Conservation (phyloP, 129 eudicot genomes). For the Helianthus annuus region DNA sequence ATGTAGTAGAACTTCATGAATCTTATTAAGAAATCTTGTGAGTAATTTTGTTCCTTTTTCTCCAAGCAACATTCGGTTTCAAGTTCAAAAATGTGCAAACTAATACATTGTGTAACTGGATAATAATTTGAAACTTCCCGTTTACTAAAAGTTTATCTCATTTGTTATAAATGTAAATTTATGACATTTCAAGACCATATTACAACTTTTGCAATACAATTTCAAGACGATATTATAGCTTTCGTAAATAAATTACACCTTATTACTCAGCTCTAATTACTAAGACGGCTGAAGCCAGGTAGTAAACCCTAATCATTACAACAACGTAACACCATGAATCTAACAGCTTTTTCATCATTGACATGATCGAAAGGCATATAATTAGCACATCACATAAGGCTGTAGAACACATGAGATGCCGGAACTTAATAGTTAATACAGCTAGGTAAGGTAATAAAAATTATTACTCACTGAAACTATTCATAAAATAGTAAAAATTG, state of each 20-base stretch:
- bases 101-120: background rate
- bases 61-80: background rate
- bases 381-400: background rate
- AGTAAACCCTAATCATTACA: background rate
- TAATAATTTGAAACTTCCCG: background rate
- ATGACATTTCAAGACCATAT: constrained; percentile 1
- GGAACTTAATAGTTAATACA: background rate
- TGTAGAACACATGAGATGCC: background rate
- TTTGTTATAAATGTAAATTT: background rate
- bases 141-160: constrained; percentile 1
- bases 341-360: constrained; percentile 6
- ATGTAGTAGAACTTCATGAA: background rate
- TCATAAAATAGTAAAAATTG: background rate
- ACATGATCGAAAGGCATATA: background rate
- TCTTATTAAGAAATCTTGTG: background rate
- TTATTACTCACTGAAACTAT: background rate
- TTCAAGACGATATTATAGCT: background rate
- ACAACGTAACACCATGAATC: background rate
- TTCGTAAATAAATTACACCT: background rate
- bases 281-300: background rate
- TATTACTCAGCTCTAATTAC: background rate
- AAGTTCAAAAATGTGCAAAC: background rate
- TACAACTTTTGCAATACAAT: background rate
- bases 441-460: constrained; percentile 3
- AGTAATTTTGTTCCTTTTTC: background rate